phyloP scores from a whole-genome alignment of 768 basidiomycete genomes.

The Clitopilus hobsonii region DNA sequence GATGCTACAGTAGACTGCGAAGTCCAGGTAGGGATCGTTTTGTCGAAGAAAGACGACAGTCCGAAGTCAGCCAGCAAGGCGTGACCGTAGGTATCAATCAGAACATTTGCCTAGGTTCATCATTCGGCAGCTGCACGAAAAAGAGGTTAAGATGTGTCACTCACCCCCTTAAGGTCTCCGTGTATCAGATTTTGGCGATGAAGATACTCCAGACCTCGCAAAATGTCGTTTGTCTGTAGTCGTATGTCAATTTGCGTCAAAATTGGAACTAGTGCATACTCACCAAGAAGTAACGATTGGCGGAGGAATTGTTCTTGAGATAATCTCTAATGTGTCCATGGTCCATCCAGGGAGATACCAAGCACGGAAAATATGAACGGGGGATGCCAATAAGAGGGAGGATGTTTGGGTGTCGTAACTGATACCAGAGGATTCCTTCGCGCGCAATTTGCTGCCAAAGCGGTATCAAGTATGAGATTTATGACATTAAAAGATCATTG shows the following conservation, averaged over 20 bases:
- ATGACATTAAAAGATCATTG: no score
- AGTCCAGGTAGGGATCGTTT: conserved; percentile 8
- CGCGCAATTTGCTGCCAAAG: background rate
- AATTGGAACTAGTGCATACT: no score
- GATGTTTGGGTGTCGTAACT: conserved; percentile 2
- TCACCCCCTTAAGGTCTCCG: conserved; percentile 41
- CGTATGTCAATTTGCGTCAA: no score
- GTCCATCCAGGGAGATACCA: conserved; percentile 5
- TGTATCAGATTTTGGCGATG: conserved; percentile 32
- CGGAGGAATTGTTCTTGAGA: background rate
- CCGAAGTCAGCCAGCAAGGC: conserved; percentile 50
- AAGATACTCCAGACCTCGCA: conserved; percentile 25
- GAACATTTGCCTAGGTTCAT: conserved; percentile 37
- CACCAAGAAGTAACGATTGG: background rate
- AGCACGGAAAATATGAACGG: background rate
- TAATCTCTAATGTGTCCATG: conserved; percentile 1
- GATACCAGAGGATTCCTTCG: conserved; percentile 3
- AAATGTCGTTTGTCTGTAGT: conserved; percentile 20
- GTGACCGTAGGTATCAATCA: conserved; percentile 29
- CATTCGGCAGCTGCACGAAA: background rate
- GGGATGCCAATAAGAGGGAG: conserved; percentile 2
- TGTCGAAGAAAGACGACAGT: conserved; percentile 22
- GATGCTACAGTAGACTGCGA: conserved; percentile 8
- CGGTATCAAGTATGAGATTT: no score
- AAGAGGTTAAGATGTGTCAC: conserved; percentile 1